These are phyloP conservation scores for Crepidotus sp. DNA, from an alignment of 1,284 basidiomycete species.

Conservation along the genomic window DNA sequence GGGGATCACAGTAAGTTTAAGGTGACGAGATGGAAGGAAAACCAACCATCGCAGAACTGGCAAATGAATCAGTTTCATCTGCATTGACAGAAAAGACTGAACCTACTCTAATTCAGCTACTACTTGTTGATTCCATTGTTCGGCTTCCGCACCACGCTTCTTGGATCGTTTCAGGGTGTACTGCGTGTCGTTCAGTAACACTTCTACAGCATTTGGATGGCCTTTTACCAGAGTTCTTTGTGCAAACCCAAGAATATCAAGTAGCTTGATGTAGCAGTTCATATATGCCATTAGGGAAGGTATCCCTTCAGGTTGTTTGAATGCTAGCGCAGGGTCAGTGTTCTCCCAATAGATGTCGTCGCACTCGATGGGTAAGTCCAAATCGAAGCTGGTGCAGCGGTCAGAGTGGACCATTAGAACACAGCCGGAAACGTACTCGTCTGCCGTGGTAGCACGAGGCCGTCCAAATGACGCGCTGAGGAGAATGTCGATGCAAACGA, in stretches of 20 bases:
- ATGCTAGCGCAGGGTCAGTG: constrained; percentile 7
- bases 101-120: constrained; percentile 52
- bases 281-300: constrained; percentile 34
- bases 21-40: constrained; percentile 21
- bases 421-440: constrained; percentile 6
- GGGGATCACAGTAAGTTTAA: constrained; percentile 47
- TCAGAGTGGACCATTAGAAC: not conserved
- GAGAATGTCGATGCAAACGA: constrained; percentile 16
- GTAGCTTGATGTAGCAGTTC: constrained; percentile 37
- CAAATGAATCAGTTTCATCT: constrained; percentile 32
- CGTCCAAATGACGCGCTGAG: constrained; percentile 15
- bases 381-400: constrained; percentile 11
- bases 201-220: constrained; percentile 17
- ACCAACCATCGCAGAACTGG: constrained; percentile 16
- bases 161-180: constrained; percentile 30
- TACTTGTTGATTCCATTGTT: constrained; percentile 25
- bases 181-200: constrained; percentile 28
- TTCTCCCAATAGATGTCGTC: constrained; percentile 17
- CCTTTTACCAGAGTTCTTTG: constrained; percentile 11
- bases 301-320: constrained; percentile 30
- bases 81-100: constrained; percentile 20
- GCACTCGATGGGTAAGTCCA: constrained; percentile 16
- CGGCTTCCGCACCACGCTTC: constrained; percentile 23
- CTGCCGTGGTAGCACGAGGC: constrained; percentile 14
- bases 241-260: constrained; percentile 33